A percentile compares a stretch with the other conserved stretches of the same genome.
Conservation (phyloP, 2,329 filamentous ascomycete genomes). For the Fusarium devonianum region DNA sequence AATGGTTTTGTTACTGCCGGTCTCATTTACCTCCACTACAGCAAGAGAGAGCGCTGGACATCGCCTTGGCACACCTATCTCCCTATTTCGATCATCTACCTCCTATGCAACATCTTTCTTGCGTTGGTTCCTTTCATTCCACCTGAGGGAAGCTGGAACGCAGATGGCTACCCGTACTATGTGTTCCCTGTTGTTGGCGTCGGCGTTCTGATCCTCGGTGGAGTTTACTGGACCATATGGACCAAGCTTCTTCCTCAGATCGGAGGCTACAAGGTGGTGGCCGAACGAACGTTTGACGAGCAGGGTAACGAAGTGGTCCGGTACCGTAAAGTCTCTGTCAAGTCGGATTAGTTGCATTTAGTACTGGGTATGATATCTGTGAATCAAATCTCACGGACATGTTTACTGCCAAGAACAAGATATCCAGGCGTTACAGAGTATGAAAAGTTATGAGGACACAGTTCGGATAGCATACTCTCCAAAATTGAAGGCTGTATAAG, state of each 20-base stretch:
- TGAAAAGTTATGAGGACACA: no score
- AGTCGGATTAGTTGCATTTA: constrained; percentile 17
- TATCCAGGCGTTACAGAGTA: neutral
- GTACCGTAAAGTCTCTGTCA: constrained; percentile 48
- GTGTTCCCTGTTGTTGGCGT: constrained; percentile 63
- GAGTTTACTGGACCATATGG: constrained; percentile 61
- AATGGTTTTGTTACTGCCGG: constrained; percentile 59
- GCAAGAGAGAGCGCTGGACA: constrained; percentile 59
- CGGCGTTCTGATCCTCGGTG: constrained; percentile 58
- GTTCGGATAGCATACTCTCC: no score
- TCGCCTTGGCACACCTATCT: constrained; percentile 61
- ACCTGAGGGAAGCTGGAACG: constrained; percentile 55
- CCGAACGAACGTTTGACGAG: constrained; percentile 52
- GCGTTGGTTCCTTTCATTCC: constrained; percentile 63
- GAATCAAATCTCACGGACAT: no score
- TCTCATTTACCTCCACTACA: constrained; percentile 60
- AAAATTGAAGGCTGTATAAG: no score
- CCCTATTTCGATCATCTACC: constrained; percentile 56
- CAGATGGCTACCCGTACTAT: constrained; percentile 62
- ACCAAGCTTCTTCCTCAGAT: constrained; percentile 57
- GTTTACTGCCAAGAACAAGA: no score
- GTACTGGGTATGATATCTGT: no score
- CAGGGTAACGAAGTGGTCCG: constrained; percentile 50
- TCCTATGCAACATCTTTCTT: constrained; percentile 60
- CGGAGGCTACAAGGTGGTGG: constrained; percentile 58